phyloP scores from a whole-genome alignment of 108 stramenopile genomes.

The Cylindrotheca closterium region DNA sequence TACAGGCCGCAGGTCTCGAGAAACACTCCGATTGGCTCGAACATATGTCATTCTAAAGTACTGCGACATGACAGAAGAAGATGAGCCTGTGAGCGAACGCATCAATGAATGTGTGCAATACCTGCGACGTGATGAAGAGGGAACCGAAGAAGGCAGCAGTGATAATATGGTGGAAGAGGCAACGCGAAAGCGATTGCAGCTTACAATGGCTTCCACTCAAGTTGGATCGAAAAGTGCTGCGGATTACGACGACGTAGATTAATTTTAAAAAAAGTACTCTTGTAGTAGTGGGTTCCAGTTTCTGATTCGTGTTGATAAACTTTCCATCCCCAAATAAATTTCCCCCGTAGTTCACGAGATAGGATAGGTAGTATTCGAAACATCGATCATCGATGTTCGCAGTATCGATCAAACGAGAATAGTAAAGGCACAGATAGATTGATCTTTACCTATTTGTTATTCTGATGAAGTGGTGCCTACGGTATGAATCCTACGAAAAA shows the following conservation, averaged over 20 bases:
- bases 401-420: too few species aligned
- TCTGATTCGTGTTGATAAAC: too few species aligned
- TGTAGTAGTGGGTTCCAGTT: too few species aligned
- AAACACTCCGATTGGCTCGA: constrained; percentile 56
- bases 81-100: constrained; percentile 76
- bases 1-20: constrained; percentile 64
- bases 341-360: too few species aligned
- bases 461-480: too few species aligned
- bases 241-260: constrained; percentile 43
- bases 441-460: too few species aligned
- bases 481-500: too few species aligned
- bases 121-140: constrained; percentile 84
- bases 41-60: constrained; percentile 80
- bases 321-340: too few species aligned
- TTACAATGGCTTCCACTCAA: constrained; percentile 6
- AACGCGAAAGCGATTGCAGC: constrained; percentile 1
- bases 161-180: constrained; percentile 58
- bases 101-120: constrained; percentile 88
- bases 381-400: too few species aligned
- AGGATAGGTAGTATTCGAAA: too few species aligned
- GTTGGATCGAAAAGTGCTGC: not conserved
- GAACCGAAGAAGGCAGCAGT: constrained; percentile 77
- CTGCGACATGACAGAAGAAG: constrained; percentile 85
- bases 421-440: too few species aligned
- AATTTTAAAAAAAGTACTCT: too few species aligned